phyloP scores from a whole-genome alignment of 2,329 filamentous ascomycete species.

The Cryphonectria carpinicola region DNA sequence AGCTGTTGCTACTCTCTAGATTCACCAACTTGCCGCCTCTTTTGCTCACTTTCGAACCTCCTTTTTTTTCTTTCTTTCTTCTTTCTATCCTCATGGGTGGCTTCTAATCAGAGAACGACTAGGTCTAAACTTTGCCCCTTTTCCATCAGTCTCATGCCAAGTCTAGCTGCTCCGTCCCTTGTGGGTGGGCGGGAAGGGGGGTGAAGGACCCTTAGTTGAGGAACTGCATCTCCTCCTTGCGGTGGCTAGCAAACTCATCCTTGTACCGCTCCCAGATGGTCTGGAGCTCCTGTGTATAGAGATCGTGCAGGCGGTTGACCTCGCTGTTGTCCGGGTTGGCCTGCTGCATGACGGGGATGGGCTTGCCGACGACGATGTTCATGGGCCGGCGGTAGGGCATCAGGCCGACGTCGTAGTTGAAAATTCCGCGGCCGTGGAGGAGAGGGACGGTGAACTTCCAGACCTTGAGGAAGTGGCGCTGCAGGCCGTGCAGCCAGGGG shows the following conservation, averaged over 20 bases:
- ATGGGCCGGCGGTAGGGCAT: slow-evolving; percentile 90
- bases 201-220: slow-evolving; percentile 49
- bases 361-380: slow-evolving; percentile 86
- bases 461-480: slow-evolving; percentile 81
- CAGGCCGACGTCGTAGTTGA: slow-evolving; percentile 96
- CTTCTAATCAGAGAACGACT: no score
- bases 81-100: neutral
- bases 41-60: no score
- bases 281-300: slow-evolving; percentile 77
- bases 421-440: slow-evolving; percentile 87
- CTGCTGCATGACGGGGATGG: slow-evolving; percentile 69
- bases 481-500: slow-evolving; percentile 77
- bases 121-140: no score
- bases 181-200: no score
- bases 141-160: neutral
- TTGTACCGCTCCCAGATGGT: slow-evolving; percentile 79
- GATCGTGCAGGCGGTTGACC: slow-evolving; percentile 77
- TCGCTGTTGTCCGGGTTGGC: slow-evolving; percentile 72
- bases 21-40: neutral
- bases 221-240: slow-evolving; percentile 69
- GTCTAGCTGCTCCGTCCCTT: neutral
- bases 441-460: slow-evolving; percentile 93
- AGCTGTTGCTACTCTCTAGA: neutral
- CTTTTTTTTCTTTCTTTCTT: no score
- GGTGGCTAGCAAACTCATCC: slow-evolving; percentile 69